These are phyloP conservation scores for Phytophthora pini DNA, from an alignment of 352 stramenopile species.

Conservation along the genomic window DNA sequence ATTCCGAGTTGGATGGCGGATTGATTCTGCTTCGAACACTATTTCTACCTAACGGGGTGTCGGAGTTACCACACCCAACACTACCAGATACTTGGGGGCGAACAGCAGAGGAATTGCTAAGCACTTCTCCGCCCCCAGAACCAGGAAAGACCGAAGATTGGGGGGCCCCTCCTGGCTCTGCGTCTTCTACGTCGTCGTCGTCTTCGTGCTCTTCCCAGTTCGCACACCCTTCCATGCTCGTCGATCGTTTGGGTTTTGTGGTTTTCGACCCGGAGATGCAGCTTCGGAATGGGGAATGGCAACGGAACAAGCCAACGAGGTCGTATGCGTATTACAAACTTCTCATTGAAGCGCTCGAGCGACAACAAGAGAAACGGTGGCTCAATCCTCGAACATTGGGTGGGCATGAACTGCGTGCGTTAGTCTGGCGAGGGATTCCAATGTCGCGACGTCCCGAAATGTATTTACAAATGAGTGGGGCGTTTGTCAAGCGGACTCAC, in stretches of 20 bases:
- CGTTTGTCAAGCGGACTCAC: conserved; percentile 17
- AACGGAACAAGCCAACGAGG: conserved; percentile 13
- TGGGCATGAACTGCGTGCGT: conserved; percentile 15
- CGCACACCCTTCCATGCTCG: conserved; percentile 16
- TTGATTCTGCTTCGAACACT: conserved; percentile 58
- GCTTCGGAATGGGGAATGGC: conserved; percentile 33
- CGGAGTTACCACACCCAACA: conserved; percentile 50
- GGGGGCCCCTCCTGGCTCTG: conserved; percentile 16
- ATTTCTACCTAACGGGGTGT: conserved; percentile 66
- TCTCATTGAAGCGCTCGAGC: conserved; percentile 45
- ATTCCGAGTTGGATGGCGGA: conserved; percentile 11
- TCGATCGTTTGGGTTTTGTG: conserved; percentile 62
- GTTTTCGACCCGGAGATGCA: conserved; percentile 48
- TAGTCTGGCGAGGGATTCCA: conserved; percentile 66
- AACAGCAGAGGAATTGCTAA: conserved; percentile 53
- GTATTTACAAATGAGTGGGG: conserved; percentile 61
- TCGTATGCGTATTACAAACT: conserved; percentile 61
- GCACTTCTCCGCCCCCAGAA: not conserved
- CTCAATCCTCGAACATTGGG: conserved; percentile 14
- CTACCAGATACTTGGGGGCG: conserved; percentile 35
- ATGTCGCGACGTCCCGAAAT: conserved; percentile 42
- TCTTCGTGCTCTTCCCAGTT: conserved; percentile 27
- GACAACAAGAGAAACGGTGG: conserved; percentile 52
- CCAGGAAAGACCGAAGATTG: conserved; percentile 1
- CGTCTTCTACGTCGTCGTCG: conserved; percentile 22